Conservation (phyloP, 345 rosid genomes). For the Heritiera fomes region DNA sequence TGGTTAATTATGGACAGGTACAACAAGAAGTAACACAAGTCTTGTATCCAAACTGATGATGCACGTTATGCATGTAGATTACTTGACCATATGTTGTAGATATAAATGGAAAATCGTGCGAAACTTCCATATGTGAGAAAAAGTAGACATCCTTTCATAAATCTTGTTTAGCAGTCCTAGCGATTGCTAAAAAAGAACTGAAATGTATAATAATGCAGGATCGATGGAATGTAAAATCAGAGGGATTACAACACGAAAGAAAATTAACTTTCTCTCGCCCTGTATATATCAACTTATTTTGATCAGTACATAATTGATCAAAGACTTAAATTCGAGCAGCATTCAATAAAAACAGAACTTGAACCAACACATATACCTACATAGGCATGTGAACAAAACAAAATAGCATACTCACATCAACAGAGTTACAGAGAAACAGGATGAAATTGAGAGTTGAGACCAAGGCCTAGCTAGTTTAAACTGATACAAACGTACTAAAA, state of each 20-base stretch:
- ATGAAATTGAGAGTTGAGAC: neutral
- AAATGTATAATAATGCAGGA: neutral
- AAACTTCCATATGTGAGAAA: neutral
- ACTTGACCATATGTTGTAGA: neutral
- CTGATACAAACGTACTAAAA: neutral
- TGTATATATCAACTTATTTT: neutral
- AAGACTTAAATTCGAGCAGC: neutral
- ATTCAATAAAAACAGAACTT: neutral
- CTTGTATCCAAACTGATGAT: no score
- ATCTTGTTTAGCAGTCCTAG: neutral
- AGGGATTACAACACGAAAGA: neutral
- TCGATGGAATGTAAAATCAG: no score
- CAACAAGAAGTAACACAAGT: no score
- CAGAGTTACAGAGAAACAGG: neutral
- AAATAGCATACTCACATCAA: neutral
- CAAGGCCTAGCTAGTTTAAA: conserved; percentile 6
- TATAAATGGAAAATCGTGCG: neutral
- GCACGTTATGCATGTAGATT: neutral
- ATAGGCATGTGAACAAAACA: neutral
- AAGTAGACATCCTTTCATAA: neutral
- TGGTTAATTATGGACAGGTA: no score
- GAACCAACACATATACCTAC: neutral
- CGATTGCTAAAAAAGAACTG: neutral
- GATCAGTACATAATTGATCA: neutral
- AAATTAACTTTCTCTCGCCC: neutral